Evolutionary conservation across 495 filamentous ascomycete genomes (phyloP), one percentile per base, ranked within the genome.

Genomic region (Hypoxylon perforatum): DNA sequence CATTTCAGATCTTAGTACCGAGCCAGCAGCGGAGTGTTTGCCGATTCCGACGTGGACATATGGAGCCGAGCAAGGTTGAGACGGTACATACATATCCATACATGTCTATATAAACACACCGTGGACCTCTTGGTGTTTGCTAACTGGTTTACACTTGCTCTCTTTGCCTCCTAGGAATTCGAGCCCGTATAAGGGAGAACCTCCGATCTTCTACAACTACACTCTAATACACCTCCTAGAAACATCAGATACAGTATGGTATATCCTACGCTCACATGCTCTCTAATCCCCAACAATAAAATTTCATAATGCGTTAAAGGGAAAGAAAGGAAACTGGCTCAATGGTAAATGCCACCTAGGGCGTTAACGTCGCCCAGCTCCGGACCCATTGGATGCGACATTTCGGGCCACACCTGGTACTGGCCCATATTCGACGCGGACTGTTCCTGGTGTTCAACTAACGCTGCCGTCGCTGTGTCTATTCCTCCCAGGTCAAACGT

Each of bases 351-450:
- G 9, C 52, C 52, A 38, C 52, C 57, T 1, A 66, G 52, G 4
- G 35, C 6, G n/a, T 63, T 66, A 33, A 66, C 49, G 10, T 70
- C 52, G 19, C 33, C 25, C 36, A 62, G 18, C 0, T 47, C 62
- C 10, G 56, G 66, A 21, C 56, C 9, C 59, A 63, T 68, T 2
- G 58, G 9, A 15, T 59, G 59, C 28, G 17, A 53, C 53, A 70
- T 70, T 2, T 28, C 53, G 10, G 67, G 19, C 67, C 67, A 70
- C 39, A 62, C 41, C 23, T 65, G 52, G 38, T 62, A 70, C 18
- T 66, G 57, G 35, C 44, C 52, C 23, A 70, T 25, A 23, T 33
- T 33, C n/a, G 60, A 36, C 12, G 66, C 2, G 35, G 56, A 19
- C 14, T 59, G 52, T 14, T 70, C 61, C 4, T 61, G 50, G 7